Evolutionary conservation across 106 monocot genomes (phyloP).

Genomic region (Narthecium ossifragum): DNA sequence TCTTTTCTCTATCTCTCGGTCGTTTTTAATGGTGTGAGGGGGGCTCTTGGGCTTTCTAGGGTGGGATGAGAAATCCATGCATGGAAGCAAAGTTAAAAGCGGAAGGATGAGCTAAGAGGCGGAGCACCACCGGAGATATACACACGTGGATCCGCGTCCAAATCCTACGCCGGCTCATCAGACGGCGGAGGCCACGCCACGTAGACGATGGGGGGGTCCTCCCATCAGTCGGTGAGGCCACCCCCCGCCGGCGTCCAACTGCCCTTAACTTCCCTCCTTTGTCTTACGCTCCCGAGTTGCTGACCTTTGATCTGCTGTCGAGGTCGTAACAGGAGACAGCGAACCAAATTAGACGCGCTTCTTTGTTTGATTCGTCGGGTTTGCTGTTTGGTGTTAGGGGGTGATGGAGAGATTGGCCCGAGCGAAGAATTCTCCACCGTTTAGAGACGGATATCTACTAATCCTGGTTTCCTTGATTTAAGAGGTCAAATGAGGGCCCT

Average conservation of each 20-base stretch:
- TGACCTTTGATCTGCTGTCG: neutral
- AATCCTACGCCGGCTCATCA: slow-evolving; percentile 8
- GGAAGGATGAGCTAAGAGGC: neutral
- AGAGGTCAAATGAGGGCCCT: too few species aligned
- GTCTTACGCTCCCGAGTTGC: neutral
- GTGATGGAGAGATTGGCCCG: too few species aligned
- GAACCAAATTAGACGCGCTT: neutral
- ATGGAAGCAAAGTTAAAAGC: slow-evolving; percentile 18
- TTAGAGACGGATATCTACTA: too few species aligned
- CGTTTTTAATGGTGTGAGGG: neutral
- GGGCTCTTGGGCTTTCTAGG: neutral
- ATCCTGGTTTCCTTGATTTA: too few species aligned
- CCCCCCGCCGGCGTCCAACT: too few species aligned
- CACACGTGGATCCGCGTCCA: slow-evolving; percentile 6
- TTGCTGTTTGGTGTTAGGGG: neutral
- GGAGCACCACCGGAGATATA: neutral
- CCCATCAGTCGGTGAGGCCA: too few species aligned
- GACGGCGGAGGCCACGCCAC: neutral
- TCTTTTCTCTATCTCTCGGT: neutral
- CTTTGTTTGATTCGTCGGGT: too few species aligned
- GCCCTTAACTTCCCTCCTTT: slow-evolving; percentile 2
- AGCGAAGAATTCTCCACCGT: too few species aligned
- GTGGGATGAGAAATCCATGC: slow-evolving; percentile 20
- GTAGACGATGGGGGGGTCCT: neutral
- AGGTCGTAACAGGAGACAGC: neutral